Evolutionary conservation across 176 grass and related monocot genomes (phyloP), one percentile per base, ranked within the genome.

Genomic region (Triticum monococcum): DNA sequence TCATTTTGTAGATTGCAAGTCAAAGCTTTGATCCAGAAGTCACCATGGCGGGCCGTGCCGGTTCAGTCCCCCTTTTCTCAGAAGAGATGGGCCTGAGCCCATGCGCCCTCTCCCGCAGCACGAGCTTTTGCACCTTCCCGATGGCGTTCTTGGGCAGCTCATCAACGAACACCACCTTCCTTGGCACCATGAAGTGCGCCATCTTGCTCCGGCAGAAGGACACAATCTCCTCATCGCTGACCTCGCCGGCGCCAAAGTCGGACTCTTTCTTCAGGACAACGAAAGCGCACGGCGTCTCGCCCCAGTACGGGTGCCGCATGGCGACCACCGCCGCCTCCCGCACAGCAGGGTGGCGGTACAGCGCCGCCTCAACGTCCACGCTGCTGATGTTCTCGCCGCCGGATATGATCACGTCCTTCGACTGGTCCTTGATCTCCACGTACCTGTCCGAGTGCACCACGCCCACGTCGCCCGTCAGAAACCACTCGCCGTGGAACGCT

Each of bases 351-450:
- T 93, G 89, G 0, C 50, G 7, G 86, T 86, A 89, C 4, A 93
- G 79, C 36, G 67, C 75, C 40, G 88, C 86, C 86, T 93, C 92
- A 74, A 91, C 89, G 75, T 93, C 92, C 48, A 77, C 83, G 89
- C 92, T 93, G 41, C 89, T 88, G 50, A 93, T 91, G 69, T 93
- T 93, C 86, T 93, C 92, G 1, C 92, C 92, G 68, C 92, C 92
- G 30, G 68, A 77, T 1, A 93, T 93, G 86, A 93, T 93, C 23
- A 93, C 92, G 75, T 93, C 92, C 89, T 93, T 93, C 28, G 89
- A 89, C 75, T 89, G 66, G 75, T 93, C 91, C 85, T 90, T 93
- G 82, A 95, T 95, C 90, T 95, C 93, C 35, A 95, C 81, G 82
- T 95, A 95, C 0, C 93, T 90, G 73, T 95, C 90, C 4, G 50